Conservation (phyloP, 352 stramenopile genomes). For the Pythium dissimile region DNA sequence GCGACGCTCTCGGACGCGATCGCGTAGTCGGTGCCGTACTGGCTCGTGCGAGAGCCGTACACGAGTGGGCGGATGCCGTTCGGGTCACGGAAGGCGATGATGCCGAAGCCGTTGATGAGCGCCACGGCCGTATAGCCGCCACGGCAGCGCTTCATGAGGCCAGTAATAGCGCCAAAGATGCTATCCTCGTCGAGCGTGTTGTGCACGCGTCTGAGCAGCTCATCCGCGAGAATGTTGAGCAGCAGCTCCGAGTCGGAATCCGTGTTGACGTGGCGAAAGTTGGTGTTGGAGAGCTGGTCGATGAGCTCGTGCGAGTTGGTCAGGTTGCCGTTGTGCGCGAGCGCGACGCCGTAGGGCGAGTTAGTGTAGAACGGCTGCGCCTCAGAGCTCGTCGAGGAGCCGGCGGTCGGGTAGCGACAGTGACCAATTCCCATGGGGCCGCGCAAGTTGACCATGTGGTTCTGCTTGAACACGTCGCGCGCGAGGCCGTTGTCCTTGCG, state of each 20-base stretch:
- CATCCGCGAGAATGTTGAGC: slow-evolving; percentile 98
- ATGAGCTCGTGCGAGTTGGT: slow-evolving; percentile 97
- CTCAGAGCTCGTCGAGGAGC: slow-evolving; percentile 87
- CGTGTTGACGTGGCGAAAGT: slow-evolving; percentile 97
- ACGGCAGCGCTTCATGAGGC: slow-evolving; percentile 94
- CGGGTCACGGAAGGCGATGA: slow-evolving; percentile 98
- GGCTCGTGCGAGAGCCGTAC: slow-evolving; percentile 85
- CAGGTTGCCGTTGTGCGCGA: slow-evolving; percentile 99
- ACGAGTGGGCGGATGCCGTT: slow-evolving; percentile 97
- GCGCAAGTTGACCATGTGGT: slow-evolving; percentile 95
- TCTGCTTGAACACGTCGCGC: slow-evolving; percentile 98
- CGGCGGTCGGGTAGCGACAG: slow-evolving; percentile 97
- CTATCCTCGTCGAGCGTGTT: slow-evolving; percentile 62
- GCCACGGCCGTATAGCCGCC: slow-evolving; percentile 97
- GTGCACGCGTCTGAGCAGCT: slow-evolving; percentile 86
- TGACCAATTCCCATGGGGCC: slow-evolving; percentile 98
- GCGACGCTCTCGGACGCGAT: slow-evolving; percentile 97
- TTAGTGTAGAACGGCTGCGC: slow-evolving; percentile 99
- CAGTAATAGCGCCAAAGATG: slow-evolving; percentile 90
- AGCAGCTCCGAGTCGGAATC: slow-evolving; percentile 98
- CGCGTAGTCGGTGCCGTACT: slow-evolving; percentile 90
- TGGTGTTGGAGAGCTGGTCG: slow-evolving; percentile 88
- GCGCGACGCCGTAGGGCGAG: slow-evolving; percentile 97
- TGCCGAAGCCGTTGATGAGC: slow-evolving; percentile 96
- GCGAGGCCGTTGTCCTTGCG: slow-evolving; percentile 99